phyloP scores from a whole-genome alignment of 2,329 filamentous ascomycete species.

The Aspergillus fischeri region DNA sequence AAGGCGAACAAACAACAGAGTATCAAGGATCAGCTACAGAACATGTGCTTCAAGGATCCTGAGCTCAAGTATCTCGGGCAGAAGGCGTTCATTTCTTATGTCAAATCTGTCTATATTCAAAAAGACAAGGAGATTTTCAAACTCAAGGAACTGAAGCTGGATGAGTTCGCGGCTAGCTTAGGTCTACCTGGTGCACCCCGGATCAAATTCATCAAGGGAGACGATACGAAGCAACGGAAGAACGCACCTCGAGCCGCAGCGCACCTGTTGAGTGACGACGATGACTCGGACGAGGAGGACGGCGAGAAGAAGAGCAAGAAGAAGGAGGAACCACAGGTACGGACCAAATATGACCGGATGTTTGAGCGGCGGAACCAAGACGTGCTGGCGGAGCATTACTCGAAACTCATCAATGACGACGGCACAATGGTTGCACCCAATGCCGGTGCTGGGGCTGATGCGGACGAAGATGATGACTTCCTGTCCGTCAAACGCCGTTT shows the following conservation, averaged over 20 bases:
- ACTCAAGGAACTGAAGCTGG: slow-evolving; percentile 74
- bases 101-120: slow-evolving; percentile 78
- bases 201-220: slow-evolving; percentile 89
- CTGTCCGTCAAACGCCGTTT: slow-evolving; percentile 86
- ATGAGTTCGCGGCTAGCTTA: slow-evolving; percentile 78
- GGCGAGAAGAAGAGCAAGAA: slow-evolving; percentile 53
- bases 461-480: slow-evolving; percentile 74
- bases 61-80: slow-evolving; percentile 93
- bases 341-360: slow-evolving; percentile 97
- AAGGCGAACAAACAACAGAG: slow-evolving; percentile 84
- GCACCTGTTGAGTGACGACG: slow-evolving; percentile 57
- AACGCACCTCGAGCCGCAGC: slow-evolving; percentile 71
- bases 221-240: slow-evolving; percentile 81
- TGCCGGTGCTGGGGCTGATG: slow-evolving; percentile 46
- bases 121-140: slow-evolving; percentile 91
- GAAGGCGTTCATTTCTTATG: slow-evolving; percentile 91
- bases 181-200: slow-evolving; percentile 87
- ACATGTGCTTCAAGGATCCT: slow-evolving; percentile 92
- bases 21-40: slow-evolving; percentile 80
- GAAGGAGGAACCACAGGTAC: slow-evolving; percentile 61
- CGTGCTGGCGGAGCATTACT: slow-evolving; percentile 89
- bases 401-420: slow-evolving; percentile 70
- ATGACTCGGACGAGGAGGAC: slow-evolving; percentile 46
- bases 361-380: slow-evolving; percentile 96
- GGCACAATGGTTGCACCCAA: slow-evolving; percentile 39